Percentiles rank a stretch among this genome's conserved stretches.
Conservation (phyloP, 352 stramenopile genomes). For the Phytophthora rubi region DNA sequence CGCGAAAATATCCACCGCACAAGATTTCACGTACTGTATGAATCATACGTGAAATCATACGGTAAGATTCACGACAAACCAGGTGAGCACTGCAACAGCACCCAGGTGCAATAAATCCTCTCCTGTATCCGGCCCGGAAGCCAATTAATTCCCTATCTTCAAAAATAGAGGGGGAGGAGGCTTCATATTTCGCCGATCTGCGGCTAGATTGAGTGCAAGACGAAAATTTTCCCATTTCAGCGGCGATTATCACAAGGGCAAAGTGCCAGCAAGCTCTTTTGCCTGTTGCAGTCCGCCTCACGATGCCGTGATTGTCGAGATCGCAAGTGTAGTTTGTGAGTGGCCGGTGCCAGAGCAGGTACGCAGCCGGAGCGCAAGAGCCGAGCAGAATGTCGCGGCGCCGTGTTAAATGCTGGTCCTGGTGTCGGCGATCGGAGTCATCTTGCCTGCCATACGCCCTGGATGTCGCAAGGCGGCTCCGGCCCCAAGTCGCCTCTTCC, state of each 20-base stretch:
- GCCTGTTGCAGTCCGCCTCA: too few species aligned
- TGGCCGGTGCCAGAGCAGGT: slow-evolving; percentile 28
- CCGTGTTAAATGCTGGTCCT: slow-evolving; percentile 23
- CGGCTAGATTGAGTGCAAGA: too few species aligned
- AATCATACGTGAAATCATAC: too few species aligned
- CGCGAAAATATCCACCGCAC: slow-evolving; percentile 7
- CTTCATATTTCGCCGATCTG: too few species aligned
- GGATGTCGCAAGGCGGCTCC: slow-evolving; percentile 23
- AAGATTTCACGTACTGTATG: too few species aligned
- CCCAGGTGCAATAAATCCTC: too few species aligned
- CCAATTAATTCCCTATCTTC: too few species aligned
- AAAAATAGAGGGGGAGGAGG: too few species aligned
- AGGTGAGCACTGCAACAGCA: slow-evolving; percentile 6
- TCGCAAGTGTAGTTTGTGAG: slow-evolving; percentile 39
- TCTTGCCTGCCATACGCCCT: slow-evolving; percentile 14
- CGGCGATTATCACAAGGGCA: too few species aligned
- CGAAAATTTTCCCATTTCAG: too few species aligned
- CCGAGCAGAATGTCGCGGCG: slow-evolving; percentile 17
- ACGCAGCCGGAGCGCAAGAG: slow-evolving; percentile 16
- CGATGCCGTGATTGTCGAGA: neutral
- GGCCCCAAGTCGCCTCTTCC: neutral
- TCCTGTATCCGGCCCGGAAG: too few species aligned
- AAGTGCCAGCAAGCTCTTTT: too few species aligned
- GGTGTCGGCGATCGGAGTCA: neutral
- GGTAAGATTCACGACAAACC: neutral